These are phyloP conservation scores for Thielaviopsis euricoi DNA, from an alignment of 2,329 filamentous ascomycete genomes.

Conservation along the genomic window DNA sequence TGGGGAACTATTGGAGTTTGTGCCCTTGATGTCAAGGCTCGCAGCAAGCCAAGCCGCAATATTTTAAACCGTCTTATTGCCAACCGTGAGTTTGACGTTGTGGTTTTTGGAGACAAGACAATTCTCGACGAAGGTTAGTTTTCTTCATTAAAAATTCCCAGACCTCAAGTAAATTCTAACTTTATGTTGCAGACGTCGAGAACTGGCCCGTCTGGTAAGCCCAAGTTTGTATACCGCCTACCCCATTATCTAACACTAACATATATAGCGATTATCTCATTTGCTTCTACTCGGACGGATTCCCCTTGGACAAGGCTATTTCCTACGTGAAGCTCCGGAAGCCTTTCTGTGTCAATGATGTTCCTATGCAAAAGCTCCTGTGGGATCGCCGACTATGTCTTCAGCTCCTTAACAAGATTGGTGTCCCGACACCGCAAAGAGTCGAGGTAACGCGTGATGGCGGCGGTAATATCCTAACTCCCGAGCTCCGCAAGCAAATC, in stretches of 20 bases:
- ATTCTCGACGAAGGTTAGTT: constrained; percentile 72
- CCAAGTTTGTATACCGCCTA: not conserved
- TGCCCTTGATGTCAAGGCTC: constrained; percentile 84
- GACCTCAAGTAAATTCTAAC: constrained; percentile 1
- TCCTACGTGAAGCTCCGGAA: constrained; percentile 85
- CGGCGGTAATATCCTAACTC: constrained; percentile 60
- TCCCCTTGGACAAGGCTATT: constrained; percentile 91
- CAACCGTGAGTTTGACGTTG: constrained; percentile 85
- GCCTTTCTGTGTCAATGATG: constrained; percentile 92
- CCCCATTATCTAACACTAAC: not conserved
- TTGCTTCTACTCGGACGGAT: constrained; percentile 96
- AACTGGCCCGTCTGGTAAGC: constrained; percentile 81
- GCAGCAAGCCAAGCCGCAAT: constrained; percentile 92
- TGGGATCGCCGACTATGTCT: constrained; percentile 92
- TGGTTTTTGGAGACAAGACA: constrained; percentile 97
- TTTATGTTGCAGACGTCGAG: constrained; percentile 48
- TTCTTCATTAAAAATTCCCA: not conserved
- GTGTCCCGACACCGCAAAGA: constrained; percentile 74
- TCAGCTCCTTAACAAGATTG: constrained; percentile 71
- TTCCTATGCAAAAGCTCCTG: constrained; percentile 91
- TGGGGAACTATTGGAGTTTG: constrained; percentile 75
- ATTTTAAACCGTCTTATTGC: constrained; percentile 85
- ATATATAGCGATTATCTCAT: constrained; percentile 65
- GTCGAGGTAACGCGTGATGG: constrained; percentile 89
- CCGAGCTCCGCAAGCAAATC: constrained; percentile 66